Evolutionary conservation across 2,329 filamentous ascomycete genomes (phyloP).

Genomic region (Arachnomyces sp.): DNA sequence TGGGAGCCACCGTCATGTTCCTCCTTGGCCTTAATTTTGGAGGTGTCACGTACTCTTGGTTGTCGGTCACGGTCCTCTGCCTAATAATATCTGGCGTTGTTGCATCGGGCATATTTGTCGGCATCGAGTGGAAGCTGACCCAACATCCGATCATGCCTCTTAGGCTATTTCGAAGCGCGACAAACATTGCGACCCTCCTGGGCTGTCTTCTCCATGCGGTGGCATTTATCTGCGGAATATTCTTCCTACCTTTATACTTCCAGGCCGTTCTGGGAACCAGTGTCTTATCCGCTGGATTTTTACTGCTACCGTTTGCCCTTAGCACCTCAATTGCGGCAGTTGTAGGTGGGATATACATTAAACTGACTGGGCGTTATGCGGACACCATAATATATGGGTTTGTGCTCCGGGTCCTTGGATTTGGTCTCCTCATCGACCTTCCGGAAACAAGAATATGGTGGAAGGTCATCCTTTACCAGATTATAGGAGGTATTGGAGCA

Average conservation of each 20-base stretch:
- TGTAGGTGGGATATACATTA: constrained; percentile 57
- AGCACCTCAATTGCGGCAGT: constrained; percentile 57
- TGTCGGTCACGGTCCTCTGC: constrained; percentile 64
- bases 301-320: constrained; percentile 62
- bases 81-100: constrained; percentile 65
- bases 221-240: constrained; percentile 68
- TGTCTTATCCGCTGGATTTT: constrained; percentile 65
- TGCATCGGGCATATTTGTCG: constrained; percentile 55
- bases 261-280: constrained; percentile 62
- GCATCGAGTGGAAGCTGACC: constrained; percentile 66
- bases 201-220: constrained; percentile 66
- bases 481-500: constrained; percentile 53
- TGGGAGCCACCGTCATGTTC: constrained; percentile 75
- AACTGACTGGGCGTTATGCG: constrained; percentile 61
- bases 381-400: constrained; percentile 53
- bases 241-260: constrained; percentile 80
- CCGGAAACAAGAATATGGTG: constrained; percentile 45
- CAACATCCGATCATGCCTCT: constrained; percentile 71
- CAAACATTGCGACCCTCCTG: constrained; percentile 57
- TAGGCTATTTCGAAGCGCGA: constrained; percentile 57
- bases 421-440: constrained; percentile 55
- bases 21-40: constrained; percentile 81
- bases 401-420: constrained; percentile 54
- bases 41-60: constrained; percentile 67
- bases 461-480: constrained; percentile 46